These are phyloP conservation scores for Xylaria sp. DNA, from an alignment of 2,329 filamentous ascomycete genomes.

Conservation along the genomic window DNA sequence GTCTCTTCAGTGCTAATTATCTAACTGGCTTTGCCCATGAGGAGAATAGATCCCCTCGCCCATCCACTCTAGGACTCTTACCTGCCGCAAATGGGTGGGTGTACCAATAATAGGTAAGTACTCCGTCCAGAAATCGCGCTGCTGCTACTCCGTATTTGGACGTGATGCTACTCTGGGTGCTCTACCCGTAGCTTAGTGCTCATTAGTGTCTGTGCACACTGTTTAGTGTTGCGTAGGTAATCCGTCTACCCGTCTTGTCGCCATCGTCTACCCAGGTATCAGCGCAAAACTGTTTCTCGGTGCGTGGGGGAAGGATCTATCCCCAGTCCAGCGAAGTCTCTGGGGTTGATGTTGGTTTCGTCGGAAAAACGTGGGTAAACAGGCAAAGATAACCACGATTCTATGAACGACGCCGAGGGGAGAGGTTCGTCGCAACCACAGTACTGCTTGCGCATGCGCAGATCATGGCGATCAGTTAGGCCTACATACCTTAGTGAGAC, in stretches of 20 bases:
- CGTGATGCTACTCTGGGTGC: conserved; percentile 7
- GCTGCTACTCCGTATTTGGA: conserved; percentile 26
- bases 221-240: conserved; percentile 10
- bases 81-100: conserved; percentile 8
- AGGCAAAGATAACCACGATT: neutral
- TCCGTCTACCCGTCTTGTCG: neutral
- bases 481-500: neutral
- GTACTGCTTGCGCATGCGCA: too few relatives aligned
- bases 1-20: neutral
- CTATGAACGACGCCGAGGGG: neutral
- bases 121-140: conserved; percentile 25
- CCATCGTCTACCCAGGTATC: neutral
- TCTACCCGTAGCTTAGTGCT: conserved; percentile 18
- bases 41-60: neutral
- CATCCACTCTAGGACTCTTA: neutral
- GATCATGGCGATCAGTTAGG: neutral
- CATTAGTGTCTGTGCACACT: conserved; percentile 27
- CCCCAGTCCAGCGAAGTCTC: neutral
- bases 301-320: neutral
- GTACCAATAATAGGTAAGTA: neutral
- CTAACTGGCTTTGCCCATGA: neutral
- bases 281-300: conserved; percentile 12
- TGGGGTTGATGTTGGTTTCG: neutral
- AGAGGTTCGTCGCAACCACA: neutral
- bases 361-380: neutral